These are phyloP conservation scores for Thelonectria blattea DNA, from an alignment of 2,329 filamentous ascomycete species.

Conservation along the genomic window DNA sequence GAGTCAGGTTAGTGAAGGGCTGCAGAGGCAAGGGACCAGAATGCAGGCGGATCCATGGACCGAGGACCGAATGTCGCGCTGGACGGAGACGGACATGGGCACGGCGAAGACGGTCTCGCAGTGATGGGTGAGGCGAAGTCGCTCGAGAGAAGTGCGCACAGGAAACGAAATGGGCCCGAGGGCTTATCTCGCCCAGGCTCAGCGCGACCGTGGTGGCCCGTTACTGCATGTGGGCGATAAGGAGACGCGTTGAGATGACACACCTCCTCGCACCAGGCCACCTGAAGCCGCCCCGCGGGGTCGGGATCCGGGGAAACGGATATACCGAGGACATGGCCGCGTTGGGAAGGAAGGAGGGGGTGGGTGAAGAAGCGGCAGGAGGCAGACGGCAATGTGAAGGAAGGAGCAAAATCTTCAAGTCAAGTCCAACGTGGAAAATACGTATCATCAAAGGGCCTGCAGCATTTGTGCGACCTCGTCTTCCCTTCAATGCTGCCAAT, in stretches of 20 bases:
- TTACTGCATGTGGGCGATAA: constrained; percentile 17
- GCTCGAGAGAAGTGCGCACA: constrained; percentile 1
- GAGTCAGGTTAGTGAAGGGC: constrained; percentile 1
- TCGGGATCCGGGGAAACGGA: constrained; percentile 35
- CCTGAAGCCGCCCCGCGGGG: constrained; percentile 26
- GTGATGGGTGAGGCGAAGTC: constrained; percentile 8
- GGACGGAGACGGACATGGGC: constrained; percentile 17
- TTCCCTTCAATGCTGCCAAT: not conserved
- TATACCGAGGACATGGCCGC: constrained; percentile 16
- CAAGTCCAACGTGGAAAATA: not conserved
- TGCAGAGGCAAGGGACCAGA: constrained; percentile 5
- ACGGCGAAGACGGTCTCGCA: constrained; percentile 4
- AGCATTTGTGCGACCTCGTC: not conserved
- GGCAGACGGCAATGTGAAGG: not conserved
- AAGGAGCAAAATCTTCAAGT: not conserved
- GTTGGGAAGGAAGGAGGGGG: not conserved
- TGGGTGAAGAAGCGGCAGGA: not conserved
- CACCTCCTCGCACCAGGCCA: not conserved
- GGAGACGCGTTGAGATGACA: constrained; percentile 13
- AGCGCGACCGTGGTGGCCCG: constrained; percentile 6
- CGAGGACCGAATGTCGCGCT: constrained; percentile 4
- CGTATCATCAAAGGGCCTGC: not conserved
- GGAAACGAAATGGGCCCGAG: constrained; percentile 1
- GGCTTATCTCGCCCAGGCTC: constrained; percentile 13
- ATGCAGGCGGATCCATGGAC: constrained; percentile 24